These are phyloP conservation scores for Amphirosellinia nigrospora DNA, from an alignment of 495 filamentous ascomycete species.

Conservation along the genomic window DNA sequence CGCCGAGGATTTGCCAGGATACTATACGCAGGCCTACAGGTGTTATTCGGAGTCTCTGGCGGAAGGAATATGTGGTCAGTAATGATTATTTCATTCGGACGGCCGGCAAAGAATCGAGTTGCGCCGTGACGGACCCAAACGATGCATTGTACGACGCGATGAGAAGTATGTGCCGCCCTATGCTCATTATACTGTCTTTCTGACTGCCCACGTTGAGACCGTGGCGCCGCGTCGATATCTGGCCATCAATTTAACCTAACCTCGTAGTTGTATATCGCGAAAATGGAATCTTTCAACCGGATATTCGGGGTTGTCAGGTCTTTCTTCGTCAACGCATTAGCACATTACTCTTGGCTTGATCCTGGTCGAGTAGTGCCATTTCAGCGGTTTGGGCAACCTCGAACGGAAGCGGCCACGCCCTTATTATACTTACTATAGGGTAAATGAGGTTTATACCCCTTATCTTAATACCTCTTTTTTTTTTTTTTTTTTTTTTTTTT, in stretches of 20 bases:
- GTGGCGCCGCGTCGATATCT: background rate
- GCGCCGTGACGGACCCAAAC: background rate
- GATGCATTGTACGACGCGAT: background rate
- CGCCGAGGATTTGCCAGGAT: background rate
- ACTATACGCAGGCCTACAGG: background rate
- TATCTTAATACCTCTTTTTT: background rate
- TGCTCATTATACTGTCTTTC: background rate
- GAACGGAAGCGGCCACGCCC: background rate
- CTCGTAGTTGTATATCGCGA: background rate
- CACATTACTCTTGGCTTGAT: background rate
- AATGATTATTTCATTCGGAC: background rate
- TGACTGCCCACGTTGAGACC: background rate
- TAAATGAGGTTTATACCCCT: background rate
- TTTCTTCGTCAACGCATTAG: background rate
- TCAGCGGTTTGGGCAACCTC: background rate
- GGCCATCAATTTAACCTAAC: background rate
- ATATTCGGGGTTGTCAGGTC: background rate
- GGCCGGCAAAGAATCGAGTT: background rate
- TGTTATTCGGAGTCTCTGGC: background rate
- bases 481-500: too few relatives aligned
- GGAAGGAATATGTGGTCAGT: background rate
- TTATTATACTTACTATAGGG: background rate
- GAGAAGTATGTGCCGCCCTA: background rate
- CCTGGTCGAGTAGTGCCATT: background rate
- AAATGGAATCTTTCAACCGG: background rate